Base-by-base conservation (phyloP, 345 rosid genomes). In the Melaleuca quinquenervia region DNA sequence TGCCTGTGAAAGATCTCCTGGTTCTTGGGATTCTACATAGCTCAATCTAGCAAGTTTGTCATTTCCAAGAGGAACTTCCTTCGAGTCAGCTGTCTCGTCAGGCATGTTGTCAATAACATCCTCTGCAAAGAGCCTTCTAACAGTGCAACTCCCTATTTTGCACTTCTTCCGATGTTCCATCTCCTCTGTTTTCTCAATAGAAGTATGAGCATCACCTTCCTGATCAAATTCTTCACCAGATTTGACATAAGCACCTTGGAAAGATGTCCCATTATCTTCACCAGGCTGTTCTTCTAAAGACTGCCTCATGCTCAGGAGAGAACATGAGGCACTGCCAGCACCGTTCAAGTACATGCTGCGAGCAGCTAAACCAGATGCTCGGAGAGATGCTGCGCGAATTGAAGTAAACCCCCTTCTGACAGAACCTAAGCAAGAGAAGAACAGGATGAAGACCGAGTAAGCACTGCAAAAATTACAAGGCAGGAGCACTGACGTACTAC, bases 11-110 rank as follows among this genome's bases (percentile, higher is more conserved):
- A 88, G 82, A 83, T 95, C 98, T 86, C 98, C 98, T 56, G 98
- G 98, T 89, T 97, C 98, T 91, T 94, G 96, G 70, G 99, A 94
- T 83, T 92, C 94, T 58, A 91, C 86, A 91, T 96, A 97, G 90
- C 98, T 95, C 89, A 95, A 90, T 84, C 93, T 94, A 21, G 91
- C 94, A 52, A 88, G 56, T 45, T 85, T 88, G 56, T 22, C 90
- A 84, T 91, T 91, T 86, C 49, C 83, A 86, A 50, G n/a, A 52
- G 89, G 88, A 75, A 85, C 82, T 88, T 88, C 90, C 51, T 83
- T 85, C 60, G 85, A 45, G 82, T 89, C 88, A 76, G 88, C 87
- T 75, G 84, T 88, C 85, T 80, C 89, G 82, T 55, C 87, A 88
- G 84, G 52, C 64, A 85, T 84, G 83, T 56, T 82, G 45, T 82